A percentile compares a stretch with the other conserved stretches of the same genome.
These are phyloP conservation scores for Yamadazyma phyllophila DNA, from an alignment of 805 yeast genomes.

Conservation along the genomic window DNA sequence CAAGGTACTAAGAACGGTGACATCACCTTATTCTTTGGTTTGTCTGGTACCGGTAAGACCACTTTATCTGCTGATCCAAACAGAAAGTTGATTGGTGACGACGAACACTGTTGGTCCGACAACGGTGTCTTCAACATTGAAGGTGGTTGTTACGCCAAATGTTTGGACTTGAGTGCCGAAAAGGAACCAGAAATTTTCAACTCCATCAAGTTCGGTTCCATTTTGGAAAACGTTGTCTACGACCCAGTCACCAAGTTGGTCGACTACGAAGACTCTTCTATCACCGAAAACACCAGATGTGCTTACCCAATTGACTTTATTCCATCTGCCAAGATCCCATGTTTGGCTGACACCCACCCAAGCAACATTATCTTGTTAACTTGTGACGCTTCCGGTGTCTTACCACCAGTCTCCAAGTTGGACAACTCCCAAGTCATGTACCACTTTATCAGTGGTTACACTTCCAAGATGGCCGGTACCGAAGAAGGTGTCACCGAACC, in stretches of 20 bases:
- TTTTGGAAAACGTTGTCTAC: constrained; percentile 89
- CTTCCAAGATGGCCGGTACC: constrained; percentile 99
- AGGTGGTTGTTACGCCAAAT: constrained; percentile 99
- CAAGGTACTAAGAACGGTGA: constrained; percentile 81
- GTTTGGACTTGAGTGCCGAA: constrained; percentile 83
- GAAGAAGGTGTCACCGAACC: constrained; percentile 99
- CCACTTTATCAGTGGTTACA: constrained; percentile 97
- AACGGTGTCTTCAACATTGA: constrained; percentile 98
- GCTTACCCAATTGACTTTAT: constrained; percentile 97
- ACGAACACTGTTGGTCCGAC: constrained; percentile 99
- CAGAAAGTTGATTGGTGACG: constrained; percentile 94
- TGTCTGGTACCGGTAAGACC: constrained; percentile 98
- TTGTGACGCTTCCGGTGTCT: constrained; percentile 97
- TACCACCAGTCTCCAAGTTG: constrained; percentile 94
- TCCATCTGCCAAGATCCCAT: constrained; percentile 95
- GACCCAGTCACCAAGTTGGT: constrained; percentile 76
- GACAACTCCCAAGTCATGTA: constrained; percentile 97
- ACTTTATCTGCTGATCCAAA: constrained; percentile 95
- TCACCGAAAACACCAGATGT: constrained; percentile 97
- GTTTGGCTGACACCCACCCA: constrained; percentile 87
- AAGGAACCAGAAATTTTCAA: constrained; percentile 97
- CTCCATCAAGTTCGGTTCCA: constrained; percentile 92
- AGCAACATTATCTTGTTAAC: constrained; percentile 88
- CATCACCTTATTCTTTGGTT: constrained; percentile 93
- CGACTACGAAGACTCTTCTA: constrained; percentile 75